These are phyloP conservation scores for Pyrus communis DNA, from an alignment of 306 rosid genomes.

Conservation along the genomic window DNA sequence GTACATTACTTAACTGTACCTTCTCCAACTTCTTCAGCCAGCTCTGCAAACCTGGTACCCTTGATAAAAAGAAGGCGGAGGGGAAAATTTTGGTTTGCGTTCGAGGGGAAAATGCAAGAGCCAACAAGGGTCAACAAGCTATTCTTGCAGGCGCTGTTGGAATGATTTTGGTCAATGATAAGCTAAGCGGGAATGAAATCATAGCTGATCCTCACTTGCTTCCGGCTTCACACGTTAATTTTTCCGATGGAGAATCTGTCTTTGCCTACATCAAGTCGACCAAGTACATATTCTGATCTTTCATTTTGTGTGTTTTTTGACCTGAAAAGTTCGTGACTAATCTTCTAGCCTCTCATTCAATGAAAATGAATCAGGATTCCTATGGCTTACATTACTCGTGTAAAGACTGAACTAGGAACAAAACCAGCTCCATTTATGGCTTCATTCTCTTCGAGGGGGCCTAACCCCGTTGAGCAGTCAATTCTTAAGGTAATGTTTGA, in stretches of 20 bases:
- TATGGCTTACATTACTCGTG: not conserved
- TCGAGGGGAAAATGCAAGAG: slow-evolving; percentile 21
- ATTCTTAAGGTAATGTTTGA: slow-evolving; percentile 36
- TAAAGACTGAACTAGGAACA: slow-evolving; percentile 12
- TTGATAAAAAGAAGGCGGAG: slow-evolving; percentile 43
- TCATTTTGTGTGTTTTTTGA: not conserved
- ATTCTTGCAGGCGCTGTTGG: slow-evolving; percentile 49
- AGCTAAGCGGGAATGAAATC: not conserved
- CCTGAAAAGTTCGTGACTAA: not conserved
- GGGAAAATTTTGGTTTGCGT: slow-evolving; percentile 61
- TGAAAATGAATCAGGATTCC: not conserved
- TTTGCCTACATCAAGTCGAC: slow-evolving; percentile 10
- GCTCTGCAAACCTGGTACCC: slow-evolving; percentile 25
- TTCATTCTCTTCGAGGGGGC: slow-evolving; percentile 53
- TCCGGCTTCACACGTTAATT: slow-evolving; percentile 42
- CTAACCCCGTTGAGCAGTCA: slow-evolving; percentile 22
- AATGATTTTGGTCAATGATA: slow-evolving; percentile 47
- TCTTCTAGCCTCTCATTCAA: not conserved
- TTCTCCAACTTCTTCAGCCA: slow-evolving; percentile 16
- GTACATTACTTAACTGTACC: not conserved
- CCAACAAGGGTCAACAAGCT: slow-evolving; percentile 27
- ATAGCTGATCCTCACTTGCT: slow-evolving; percentile 38
- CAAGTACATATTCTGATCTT: slow-evolving; percentile 18
- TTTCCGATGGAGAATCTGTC: slow-evolving; percentile 25
- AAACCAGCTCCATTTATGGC: slow-evolving; percentile 44